These are phyloP conservation scores for Lecanicillium sp. DNA, from an alignment of 2,329 filamentous ascomycete species.

Conservation along the genomic window DNA sequence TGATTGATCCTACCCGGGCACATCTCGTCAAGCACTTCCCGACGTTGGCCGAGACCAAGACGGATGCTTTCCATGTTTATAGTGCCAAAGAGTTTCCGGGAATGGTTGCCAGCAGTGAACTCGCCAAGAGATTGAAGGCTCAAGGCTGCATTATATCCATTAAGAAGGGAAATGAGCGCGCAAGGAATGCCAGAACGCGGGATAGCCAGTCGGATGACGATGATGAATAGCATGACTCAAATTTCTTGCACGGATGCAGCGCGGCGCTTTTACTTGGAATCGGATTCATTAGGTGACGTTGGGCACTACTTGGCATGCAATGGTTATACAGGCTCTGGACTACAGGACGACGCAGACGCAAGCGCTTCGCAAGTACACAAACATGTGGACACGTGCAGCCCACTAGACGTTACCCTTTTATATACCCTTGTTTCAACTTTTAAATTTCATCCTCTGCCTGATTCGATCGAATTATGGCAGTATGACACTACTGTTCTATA, in stretches of 20 bases:
- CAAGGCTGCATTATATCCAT: conserved; percentile 80
- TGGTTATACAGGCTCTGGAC: background rate
- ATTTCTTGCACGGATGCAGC: background rate
- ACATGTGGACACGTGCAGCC: no score
- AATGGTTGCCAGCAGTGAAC: conserved; percentile 67
- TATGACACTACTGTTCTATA: no score
- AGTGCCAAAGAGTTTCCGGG: conserved; percentile 82
- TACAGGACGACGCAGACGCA: no score
- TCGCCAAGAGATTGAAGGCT: conserved; percentile 67
- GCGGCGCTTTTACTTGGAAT: background rate
- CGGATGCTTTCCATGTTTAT: conserved; percentile 69
- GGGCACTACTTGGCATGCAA: background rate
- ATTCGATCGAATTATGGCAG: no score
- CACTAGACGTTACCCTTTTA: no score
- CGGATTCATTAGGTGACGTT: background rate
- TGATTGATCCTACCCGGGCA: conserved; percentile 55
- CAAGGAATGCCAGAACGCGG: background rate
- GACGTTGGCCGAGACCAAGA: conserved; percentile 47
- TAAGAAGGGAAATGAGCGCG: conserved; percentile 68
- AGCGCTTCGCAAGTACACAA: no score
- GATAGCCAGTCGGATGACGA: conserved; percentile 6
- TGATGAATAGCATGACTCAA: conserved; percentile 3
- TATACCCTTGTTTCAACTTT: no score
- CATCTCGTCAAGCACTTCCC: conserved; percentile 39
- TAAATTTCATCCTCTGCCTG: no score